A percentile compares a stretch with the other conserved stretches of the same genome.
Evolutionary conservation across 1,139 yeast species (phyloP).

Genomic region (Candida sanyaensis): DNA sequence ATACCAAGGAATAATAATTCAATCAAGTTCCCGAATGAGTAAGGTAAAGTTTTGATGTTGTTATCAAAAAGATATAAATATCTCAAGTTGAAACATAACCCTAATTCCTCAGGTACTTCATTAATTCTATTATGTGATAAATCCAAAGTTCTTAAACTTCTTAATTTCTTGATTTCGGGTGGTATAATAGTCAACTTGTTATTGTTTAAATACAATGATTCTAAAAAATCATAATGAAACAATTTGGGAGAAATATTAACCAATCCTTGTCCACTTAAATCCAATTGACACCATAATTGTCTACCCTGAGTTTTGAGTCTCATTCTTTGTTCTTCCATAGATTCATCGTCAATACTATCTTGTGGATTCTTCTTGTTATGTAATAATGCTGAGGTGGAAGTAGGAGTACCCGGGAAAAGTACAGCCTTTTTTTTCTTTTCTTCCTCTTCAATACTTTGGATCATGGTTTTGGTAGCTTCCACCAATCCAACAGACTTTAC

Average conservation of each 20-base stretch:
- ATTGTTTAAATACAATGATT: conserved; percentile 84
- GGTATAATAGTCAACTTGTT: conserved; percentile 77
- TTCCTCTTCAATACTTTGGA: conserved; percentile 40
- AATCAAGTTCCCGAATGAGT: conserved; percentile 82
- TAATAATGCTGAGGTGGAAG: conserved; percentile 45
- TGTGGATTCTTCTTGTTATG: conserved; percentile 64
- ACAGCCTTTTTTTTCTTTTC: conserved; percentile 20
- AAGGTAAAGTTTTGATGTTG: conserved; percentile 71
- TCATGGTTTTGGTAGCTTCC: conserved; percentile 56
- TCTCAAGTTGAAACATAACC: conserved; percentile 76
- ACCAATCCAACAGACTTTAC: conserved; percentile 48
- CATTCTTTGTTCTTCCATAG: conserved; percentile 74
- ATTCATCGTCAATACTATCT: conserved; percentile 69
- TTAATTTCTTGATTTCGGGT: conserved; percentile 64
- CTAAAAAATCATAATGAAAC: conserved; percentile 82
- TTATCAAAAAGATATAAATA: conserved; percentile 89
- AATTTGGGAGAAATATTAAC: conserved; percentile 68
- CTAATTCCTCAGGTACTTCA: conserved; percentile 78
- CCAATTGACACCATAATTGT: conserved; percentile 94
- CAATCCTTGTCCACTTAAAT: conserved; percentile 87
- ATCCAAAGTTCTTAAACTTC: conserved; percentile 80
- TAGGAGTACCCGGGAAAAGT: conserved; percentile 25
- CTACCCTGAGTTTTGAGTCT: conserved; percentile 68
- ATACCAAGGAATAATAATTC: conserved; percentile 86
- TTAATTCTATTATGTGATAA: conserved; percentile 75